Evolutionary conservation across 1,284 basidiomycete genomes (phyloP), one percentile per base, ranked within the genome.

Genomic region (Vanrija sp.): DNA sequence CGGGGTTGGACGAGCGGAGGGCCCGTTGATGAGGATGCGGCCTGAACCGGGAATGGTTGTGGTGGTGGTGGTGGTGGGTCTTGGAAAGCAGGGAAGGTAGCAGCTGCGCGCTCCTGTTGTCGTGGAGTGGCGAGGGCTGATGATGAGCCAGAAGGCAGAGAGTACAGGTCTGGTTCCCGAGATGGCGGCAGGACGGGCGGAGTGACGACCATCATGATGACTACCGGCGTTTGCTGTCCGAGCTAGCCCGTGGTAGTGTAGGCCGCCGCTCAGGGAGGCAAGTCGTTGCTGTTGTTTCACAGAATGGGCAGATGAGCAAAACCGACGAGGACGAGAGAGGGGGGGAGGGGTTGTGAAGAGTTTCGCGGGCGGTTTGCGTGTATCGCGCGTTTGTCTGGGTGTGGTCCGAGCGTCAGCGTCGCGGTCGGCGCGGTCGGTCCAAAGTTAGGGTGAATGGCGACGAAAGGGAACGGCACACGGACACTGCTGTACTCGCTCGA

Each of bases 131-230:
- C 34, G 10, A 34, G 34, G 3, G 34, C 34, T 34, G 19, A 43
- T 14, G 42, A 43, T 25, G 42, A 26, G 38, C 21, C 47, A 34
- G 47, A 34, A n/a, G 38, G 46, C 29, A 39, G 12, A 12, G 40
- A 40, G 40, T 25, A 48, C 21, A 42, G 2, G 38, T 53, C 51
- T 9, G 60, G 49, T 39, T 58, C 57, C 34, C 51, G 58, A 7
- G 60, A 52, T 3, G 54, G 60, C 38, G 54, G 60, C 49, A 55
- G 46, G 39, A 59, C 49, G 16, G 60, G 60, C 6, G 23, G 39
- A 12, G 60, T 46, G 38, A 62, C 57, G 19, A 54, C 60, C 60
- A 62, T 62, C 60, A 62, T 61, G 48, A 39, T 52, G 25, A 46
- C 49, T 16, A 42, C 34, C 34, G 34, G 34, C 34, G 34, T 34